phyloP scores from a whole-genome alignment of 78 protist species.

The Dictyostelium intermedium region DNA sequence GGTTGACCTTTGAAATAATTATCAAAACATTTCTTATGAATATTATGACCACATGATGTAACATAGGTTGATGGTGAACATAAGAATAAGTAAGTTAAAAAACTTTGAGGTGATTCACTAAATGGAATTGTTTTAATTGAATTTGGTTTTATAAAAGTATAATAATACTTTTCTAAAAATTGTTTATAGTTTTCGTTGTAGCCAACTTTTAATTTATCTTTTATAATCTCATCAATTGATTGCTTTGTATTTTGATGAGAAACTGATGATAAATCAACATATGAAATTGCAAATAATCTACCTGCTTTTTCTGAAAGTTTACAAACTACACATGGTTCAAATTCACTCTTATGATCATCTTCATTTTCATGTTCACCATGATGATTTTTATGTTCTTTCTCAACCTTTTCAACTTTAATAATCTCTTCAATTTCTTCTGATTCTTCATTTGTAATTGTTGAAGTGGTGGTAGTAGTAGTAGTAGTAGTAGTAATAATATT shows the following conservation, averaged over 20 bases:
- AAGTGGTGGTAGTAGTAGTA: no score
- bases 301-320: constrained; percentile 25
- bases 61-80: constrained; percentile 50
- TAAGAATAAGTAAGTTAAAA: constrained; percentile 15
- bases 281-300: constrained; percentile 37
- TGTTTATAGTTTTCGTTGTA: constrained; percentile 17
- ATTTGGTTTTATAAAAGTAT: background rate
- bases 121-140: constrained; percentile 15
- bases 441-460: background rate
- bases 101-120: background rate
- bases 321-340: constrained; percentile 58
- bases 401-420: background rate
- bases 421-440: background rate
- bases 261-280: constrained; percentile 36
- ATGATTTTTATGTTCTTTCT: background rate
- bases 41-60: constrained; percentile 49
- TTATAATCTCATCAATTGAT: background rate
- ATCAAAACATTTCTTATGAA: constrained; percentile 53
- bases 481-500: no score
- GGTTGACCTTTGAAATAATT: background rate
- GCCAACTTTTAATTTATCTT: background rate
- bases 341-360: background rate
- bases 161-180: constrained; percentile 19
- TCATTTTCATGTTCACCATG: background rate
- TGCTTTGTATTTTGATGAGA: constrained; percentile 2